Evolutionary conservation across 208 protist species (phyloP).

Genomic region (Leishmania major): DNA sequence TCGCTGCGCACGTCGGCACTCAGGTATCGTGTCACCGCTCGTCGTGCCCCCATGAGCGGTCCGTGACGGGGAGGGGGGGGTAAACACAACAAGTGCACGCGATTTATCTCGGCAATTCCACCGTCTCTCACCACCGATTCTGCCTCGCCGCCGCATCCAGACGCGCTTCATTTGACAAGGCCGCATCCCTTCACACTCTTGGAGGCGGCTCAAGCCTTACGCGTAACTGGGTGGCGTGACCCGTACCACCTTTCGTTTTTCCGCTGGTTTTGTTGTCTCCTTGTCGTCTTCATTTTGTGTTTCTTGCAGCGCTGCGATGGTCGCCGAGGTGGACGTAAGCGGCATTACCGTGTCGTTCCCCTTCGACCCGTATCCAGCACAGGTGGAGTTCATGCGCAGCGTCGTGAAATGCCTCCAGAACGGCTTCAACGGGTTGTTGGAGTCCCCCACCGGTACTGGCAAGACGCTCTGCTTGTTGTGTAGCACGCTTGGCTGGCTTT

Average conservation of each 20-base stretch:
- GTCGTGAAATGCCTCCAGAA: conserved; percentile 90
- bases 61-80: not conserved
- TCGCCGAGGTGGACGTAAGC: conserved; percentile 41
- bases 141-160: not conserved
- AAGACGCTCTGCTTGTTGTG: conserved; percentile 98
- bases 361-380: conserved; percentile 92
- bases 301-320: conserved; percentile 16
- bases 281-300: not conserved
- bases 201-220: not conserved
- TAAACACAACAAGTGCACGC: not conserved
- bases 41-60: not conserved
- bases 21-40: not conserved
- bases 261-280: not conserved
- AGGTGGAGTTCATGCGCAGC: conserved; percentile 95
- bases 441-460: conserved; percentile 98
- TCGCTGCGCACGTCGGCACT: not conserved
- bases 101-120: not conserved
- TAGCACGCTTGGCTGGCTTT: conserved; percentile 91
- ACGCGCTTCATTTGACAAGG: not conserved
- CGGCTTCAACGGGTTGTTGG: conserved; percentile 93
- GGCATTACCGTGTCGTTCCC: conserved; percentile 88
- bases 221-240: not conserved
- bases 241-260: not conserved
- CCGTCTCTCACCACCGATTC: not conserved
- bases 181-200: not conserved